Percentiles rank a stretch among this genome's conserved stretches.
Conservation (phyloP, 345 rosid genomes). For the Eucalyptus regnans region DNA sequence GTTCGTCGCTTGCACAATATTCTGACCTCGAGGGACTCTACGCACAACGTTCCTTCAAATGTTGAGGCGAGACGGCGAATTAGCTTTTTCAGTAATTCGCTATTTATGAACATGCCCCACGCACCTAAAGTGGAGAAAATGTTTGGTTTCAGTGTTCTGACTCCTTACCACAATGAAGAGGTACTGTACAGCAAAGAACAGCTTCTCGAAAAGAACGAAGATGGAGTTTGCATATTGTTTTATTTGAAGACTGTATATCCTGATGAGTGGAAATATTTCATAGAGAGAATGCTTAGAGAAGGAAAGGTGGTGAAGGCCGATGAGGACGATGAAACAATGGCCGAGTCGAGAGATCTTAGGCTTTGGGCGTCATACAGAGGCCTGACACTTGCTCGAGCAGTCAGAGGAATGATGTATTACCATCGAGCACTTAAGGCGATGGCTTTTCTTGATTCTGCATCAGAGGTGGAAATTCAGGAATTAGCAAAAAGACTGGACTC, state of each 20-base stretch:
- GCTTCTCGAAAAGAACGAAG: constrained; percentile 74
- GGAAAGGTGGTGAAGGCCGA: constrained; percentile 29
- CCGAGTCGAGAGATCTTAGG: constrained; percentile 69
- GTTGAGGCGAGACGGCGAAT: constrained; percentile 88
- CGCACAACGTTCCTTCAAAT: constrained; percentile 68
- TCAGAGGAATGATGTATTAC: constrained; percentile 95
- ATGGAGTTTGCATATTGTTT: constrained; percentile 75
- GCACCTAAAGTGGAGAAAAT: constrained; percentile 95
- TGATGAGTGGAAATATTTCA: constrained; percentile 83
- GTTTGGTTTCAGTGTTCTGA: constrained; percentile 84
- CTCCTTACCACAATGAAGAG: constrained; percentile 87
- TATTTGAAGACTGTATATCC: constrained; percentile 77
- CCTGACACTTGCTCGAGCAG: constrained; percentile 82
- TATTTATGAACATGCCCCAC: constrained; percentile 92
- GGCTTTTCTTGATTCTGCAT: constrained; percentile 86
- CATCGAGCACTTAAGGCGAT: constrained; percentile 86
- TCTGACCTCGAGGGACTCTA: constrained; percentile 71
- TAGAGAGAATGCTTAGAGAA: constrained; percentile 78
- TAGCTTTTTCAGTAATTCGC: constrained; percentile 85
- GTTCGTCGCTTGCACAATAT: constrained; percentile 74
- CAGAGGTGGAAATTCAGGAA: constrained; percentile 68
- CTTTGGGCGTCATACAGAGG: constrained; percentile 97
- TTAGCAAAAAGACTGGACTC: constrained; percentile 55
- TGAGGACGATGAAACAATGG: constrained; percentile 48
- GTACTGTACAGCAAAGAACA: constrained; percentile 79